Conservation (phyloP, 768 basidiomycete genomes). For the Suillus paluster region DNA sequence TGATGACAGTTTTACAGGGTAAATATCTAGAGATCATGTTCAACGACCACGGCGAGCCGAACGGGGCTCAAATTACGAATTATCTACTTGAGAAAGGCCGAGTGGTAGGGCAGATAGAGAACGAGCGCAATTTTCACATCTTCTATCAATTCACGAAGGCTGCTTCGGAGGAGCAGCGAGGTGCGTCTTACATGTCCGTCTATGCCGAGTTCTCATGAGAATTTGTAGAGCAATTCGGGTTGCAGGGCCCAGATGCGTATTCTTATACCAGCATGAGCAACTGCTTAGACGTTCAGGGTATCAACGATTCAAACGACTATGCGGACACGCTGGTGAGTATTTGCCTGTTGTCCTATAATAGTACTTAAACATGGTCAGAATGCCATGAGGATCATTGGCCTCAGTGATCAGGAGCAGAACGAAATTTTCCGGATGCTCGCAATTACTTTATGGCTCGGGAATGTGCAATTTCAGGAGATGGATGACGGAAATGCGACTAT, state of each 20-base stretch:
- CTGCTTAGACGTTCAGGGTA: conserved; percentile 88
- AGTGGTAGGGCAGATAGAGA: conserved; percentile 94
- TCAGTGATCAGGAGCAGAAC: conserved; percentile 82
- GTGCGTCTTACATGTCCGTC: conserved; percentile 44
- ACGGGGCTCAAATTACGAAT: conserved; percentile 98
- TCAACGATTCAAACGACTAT: conserved; percentile 89
- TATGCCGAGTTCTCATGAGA: conserved; percentile 14
- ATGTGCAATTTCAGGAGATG: conserved; percentile 86
- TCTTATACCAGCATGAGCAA: conserved; percentile 92
- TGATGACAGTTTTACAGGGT: conserved; percentile 56
- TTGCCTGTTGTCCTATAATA: conserved; percentile 5
- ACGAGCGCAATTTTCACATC: conserved; percentile 97
- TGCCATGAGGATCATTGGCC: conserved; percentile 93
- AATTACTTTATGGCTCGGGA: conserved; percentile 93
- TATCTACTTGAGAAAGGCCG: conserved; percentile 97
- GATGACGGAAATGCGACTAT: conserved; percentile 89
- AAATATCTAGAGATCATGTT: conserved; percentile 99
- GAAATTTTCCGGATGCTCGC: conserved; percentile 96
- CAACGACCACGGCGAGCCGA: conserved; percentile 88
- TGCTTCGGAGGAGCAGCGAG: conserved; percentile 86
- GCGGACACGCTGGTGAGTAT: conserved; percentile 80
- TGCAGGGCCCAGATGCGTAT: conserved; percentile 96
- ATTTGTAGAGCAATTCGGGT: conserved; percentile 81
- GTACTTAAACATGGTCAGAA: conserved; percentile 49
- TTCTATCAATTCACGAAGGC: conserved; percentile 99